Percentiles rank a stretch among this genome's conserved stretches.
These are phyloP conservation scores for Paramecium sexaurelia DNA, from an alignment of 73 alveolate genomes.

Conservation along the genomic window DNA sequence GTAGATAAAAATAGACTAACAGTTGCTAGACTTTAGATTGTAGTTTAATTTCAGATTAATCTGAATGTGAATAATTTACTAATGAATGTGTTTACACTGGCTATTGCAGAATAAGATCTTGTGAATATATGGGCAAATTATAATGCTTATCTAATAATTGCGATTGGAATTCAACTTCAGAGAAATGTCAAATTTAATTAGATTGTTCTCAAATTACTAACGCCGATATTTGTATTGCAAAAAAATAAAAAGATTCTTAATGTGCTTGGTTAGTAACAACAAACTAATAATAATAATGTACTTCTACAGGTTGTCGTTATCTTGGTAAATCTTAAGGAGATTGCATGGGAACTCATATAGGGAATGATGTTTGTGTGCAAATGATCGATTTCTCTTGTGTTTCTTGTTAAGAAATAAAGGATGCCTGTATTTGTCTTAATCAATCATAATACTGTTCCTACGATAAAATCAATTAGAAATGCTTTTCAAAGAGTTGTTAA, in stretches of 20 bases:
- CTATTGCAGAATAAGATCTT: background rate
- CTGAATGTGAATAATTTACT: background rate
- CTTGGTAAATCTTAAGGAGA: background rate
- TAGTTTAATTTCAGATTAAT: background rate
- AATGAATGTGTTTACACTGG: background rate
- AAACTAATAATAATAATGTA: background rate
- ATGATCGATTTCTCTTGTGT: constrained; percentile 5
- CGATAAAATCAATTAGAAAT: background rate
- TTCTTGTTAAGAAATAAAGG: constrained; percentile 39
- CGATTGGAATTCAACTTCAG: background rate
- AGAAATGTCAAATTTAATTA: background rate
- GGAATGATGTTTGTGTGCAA: background rate
- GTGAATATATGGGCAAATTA: background rate
- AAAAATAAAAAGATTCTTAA: background rate
- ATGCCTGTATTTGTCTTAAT: constrained; percentile 14
- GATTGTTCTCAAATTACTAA: background rate
- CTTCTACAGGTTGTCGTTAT: constrained; percentile 9
- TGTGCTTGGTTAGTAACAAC: background rate
- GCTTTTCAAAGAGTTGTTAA: background rate
- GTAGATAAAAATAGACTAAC: background rate
- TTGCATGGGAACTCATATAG: constrained; percentile 6
- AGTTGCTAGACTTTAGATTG: background rate
- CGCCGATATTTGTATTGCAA: background rate
- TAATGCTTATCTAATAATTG: background rate
- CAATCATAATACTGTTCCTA: background rate